These are phyloP conservation scores for Debaryomycetaceae sp. DNA, from an alignment of 1,139 yeast genomes.

Conservation along the genomic window DNA sequence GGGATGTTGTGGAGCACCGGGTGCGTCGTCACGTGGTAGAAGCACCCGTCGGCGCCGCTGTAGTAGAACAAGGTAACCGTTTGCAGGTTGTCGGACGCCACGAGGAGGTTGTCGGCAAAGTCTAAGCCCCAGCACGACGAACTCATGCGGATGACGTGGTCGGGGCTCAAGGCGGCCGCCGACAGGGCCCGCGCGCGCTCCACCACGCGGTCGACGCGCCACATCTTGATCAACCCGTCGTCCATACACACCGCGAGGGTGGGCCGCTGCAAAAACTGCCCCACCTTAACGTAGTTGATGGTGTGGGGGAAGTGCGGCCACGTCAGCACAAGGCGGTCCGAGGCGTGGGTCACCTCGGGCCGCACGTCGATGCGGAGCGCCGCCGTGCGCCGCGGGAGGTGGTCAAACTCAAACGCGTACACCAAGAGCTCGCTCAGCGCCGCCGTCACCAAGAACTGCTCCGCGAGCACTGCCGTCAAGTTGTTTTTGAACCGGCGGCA, in stretches of 20 bases:
- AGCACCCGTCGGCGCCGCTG: conserved; percentile 21
- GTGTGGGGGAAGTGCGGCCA: conserved; percentile 56
- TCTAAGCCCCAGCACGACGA: conserved; percentile 70
- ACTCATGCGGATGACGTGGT: conserved; percentile 31
- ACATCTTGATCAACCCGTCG: conserved; percentile 51
- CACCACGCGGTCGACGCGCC: conserved; percentile 29
- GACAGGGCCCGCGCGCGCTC: no score
- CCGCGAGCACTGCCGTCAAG: conserved; percentile 17
- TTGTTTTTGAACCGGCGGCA: conserved; percentile 35
- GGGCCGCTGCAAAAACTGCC: conserved; percentile 25
- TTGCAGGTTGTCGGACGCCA: conserved; percentile 57
- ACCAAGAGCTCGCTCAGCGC: conserved; percentile 27
- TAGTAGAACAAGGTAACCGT: conserved; percentile 39
- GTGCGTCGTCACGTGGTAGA: conserved; percentile 35
- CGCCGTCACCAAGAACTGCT: conserved; percentile 24
- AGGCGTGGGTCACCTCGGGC: conserved; percentile 33
- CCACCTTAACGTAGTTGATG: conserved; percentile 40
- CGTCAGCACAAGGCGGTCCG: conserved; percentile 39
- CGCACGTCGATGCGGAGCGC: conserved; percentile 33
- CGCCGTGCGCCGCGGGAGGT: conserved; percentile 22
- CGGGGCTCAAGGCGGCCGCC: no score
- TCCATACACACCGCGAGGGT: conserved; percentile 50
- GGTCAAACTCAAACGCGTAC: conserved; percentile 22
- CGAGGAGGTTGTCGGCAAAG: conserved; percentile 37
- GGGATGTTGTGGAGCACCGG: conserved; percentile 58